Evolutionary conservation across 169 alveolate genomes (phyloP).

Genomic region (Plasmodium falciparum): DNA sequence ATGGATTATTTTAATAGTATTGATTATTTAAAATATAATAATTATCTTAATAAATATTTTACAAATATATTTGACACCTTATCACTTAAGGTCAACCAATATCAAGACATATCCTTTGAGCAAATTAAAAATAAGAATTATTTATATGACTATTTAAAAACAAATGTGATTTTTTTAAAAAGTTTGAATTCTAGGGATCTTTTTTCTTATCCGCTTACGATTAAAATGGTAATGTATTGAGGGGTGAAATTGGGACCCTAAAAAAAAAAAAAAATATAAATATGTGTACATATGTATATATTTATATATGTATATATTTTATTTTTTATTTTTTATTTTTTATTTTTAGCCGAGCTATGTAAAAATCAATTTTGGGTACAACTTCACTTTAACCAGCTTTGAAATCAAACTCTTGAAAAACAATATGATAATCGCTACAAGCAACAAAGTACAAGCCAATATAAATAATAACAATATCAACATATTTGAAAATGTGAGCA

Average conservation of each 20-base stretch:
- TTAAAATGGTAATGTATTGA: conserved; percentile 17
- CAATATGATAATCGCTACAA: conserved; percentile 2
- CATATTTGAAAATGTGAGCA: conserved; percentile 56
- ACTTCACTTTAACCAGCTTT: conserved; percentile 22
- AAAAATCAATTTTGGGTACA: conserved; percentile 34
- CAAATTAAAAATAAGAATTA: conserved; percentile 9
- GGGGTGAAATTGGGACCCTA: background rate
- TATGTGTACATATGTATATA: background rate
- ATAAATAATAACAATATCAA: conserved; percentile 19
- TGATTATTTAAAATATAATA: conserved; percentile 1
- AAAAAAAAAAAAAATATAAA: background rate
- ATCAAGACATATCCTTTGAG: conserved; percentile 51
- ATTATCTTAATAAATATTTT: conserved; percentile 9
- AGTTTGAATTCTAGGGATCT: background rate
- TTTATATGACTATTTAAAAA: background rate
- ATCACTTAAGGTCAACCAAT: conserved; percentile 17
- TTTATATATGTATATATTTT: background rate
- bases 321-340: conserved; percentile 14
- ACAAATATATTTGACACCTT: conserved; percentile 31
- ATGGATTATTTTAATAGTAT: conserved; percentile 9
- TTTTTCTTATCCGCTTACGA: conserved; percentile 34
- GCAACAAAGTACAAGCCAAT: conserved; percentile 29
- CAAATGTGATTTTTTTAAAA: conserved; percentile 22
- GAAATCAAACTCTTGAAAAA: conserved; percentile 27
- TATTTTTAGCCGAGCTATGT: conserved; percentile 43